Percentiles rank a stretch among this genome's conserved stretches.
These are phyloP conservation scores for Colletotrichum musae DNA, from an alignment of 2,329 filamentous ascomycete genomes.

Conservation along the genomic window DNA sequence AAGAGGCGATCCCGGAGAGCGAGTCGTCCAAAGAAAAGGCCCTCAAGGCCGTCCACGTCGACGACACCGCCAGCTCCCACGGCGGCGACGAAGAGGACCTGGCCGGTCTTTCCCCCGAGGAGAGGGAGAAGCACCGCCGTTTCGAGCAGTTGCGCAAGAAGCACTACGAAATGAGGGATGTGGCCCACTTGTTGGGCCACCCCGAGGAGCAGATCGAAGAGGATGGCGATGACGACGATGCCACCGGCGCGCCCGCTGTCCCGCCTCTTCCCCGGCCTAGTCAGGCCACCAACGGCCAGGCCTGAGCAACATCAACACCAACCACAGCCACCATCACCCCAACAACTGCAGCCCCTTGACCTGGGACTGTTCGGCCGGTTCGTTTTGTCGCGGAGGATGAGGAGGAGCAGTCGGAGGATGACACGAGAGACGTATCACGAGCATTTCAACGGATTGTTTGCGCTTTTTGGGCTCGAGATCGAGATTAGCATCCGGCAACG, in stretches of 20 bases:
- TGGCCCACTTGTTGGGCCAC: constrained; percentile 88
- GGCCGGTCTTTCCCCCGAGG: constrained; percentile 75
- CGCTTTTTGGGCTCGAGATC: constrained; percentile 34
- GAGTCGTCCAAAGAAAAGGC: constrained; percentile 50
- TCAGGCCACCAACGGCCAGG: constrained; percentile 40
- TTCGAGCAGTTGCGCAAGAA: constrained; percentile 95
- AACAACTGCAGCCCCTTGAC: background rate
- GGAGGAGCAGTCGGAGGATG: background rate
- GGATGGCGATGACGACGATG: constrained; percentile 64
- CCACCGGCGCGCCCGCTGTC: constrained; percentile 53
- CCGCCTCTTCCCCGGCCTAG: constrained; percentile 58
- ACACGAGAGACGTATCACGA: constrained; percentile 26
- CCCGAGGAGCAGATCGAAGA: constrained; percentile 77
- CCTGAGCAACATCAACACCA: constrained; percentile 17
- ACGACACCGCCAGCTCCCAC: constrained; percentile 67
- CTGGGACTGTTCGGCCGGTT: background rate
- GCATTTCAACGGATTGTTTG: constrained; percentile 37
- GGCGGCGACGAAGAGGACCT: constrained; percentile 71
- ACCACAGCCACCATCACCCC: background rate
- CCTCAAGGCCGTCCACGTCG: constrained; percentile 77
- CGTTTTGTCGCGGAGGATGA: constrained; percentile 6
- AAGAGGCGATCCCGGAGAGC: constrained; percentile 75
- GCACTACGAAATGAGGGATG: constrained; percentile 99
- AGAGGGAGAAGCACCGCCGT: constrained; percentile 89
- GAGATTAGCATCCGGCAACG: constrained; percentile 42